phyloP scores from a whole-genome alignment of 371 early-diverging fungal genomes.

The Syncephalastrum contaminatum region DNA sequence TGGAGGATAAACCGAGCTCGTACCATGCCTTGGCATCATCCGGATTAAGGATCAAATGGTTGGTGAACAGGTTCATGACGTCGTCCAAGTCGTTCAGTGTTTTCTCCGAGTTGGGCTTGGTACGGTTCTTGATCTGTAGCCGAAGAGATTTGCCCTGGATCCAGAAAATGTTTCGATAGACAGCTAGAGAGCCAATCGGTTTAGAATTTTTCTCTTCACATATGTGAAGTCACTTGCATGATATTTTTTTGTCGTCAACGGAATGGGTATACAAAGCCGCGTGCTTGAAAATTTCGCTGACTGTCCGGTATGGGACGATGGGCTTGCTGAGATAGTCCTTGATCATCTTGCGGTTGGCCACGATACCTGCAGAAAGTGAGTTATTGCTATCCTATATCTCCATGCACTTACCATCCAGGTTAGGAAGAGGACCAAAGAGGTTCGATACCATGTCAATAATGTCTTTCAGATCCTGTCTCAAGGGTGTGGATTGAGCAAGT shows the following conservation, averaged over 20 bases:
- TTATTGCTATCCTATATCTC: background rate
- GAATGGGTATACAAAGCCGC: too few species aligned
- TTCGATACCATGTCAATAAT: slow-evolving; percentile 57
- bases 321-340: slow-evolving; percentile 22
- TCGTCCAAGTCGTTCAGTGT: slow-evolving; percentile 60
- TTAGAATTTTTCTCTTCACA: too few species aligned
- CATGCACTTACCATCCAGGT: slow-evolving; percentile 30
- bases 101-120: slow-evolving; percentile 53
- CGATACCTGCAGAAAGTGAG: slow-evolving; percentile 8
- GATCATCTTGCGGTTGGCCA: slow-evolving; percentile 37
- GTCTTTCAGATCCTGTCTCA: slow-evolving; percentile 55
- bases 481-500: slow-evolving; percentile 31
- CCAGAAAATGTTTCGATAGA: slow-evolving; percentile 52
- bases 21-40: slow-evolving; percentile 63
- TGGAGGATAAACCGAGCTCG: slow-evolving; percentile 58
- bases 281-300: too few species aligned
- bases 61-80: slow-evolving; percentile 56
- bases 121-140: slow-evolving; percentile 55
- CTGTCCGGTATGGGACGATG: too few species aligned
- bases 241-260: too few species aligned
- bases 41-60: slow-evolving; percentile 61
- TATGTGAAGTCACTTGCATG: too few species aligned
- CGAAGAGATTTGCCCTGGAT: slow-evolving; percentile 63
- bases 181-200: slow-evolving; percentile 16
- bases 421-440: slow-evolving; percentile 54